Evolutionary conservation across 2,329 filamentous ascomycete genomes (phyloP), one percentile per base, ranked within the genome.

Genomic region (Apiospora hydei): DNA sequence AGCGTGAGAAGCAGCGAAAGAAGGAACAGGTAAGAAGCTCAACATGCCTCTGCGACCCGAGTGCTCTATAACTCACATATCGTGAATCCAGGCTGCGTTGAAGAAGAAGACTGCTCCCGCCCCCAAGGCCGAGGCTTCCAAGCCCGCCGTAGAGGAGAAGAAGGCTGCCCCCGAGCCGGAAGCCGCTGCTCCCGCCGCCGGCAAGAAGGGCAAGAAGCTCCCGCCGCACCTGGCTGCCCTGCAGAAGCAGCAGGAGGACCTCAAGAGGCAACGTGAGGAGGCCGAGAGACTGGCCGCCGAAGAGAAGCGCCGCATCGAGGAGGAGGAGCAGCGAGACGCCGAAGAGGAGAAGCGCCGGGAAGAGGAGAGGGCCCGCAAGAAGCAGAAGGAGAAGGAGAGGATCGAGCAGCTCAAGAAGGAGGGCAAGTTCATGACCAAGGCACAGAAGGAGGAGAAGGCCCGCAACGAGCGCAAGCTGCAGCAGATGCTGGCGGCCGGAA

Each of bases 1-100:
- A 99, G 86, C 91, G 94, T 74, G 96, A 99, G 87, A 99, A 99
- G 90, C 94, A 96, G 85, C 89, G 95, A 77, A 99, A 99, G 87
- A 99, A 95, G 90, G 96, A 99, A 84, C 93, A 98, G 90, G 94
- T 96, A 13, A 71, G 78, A 71, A 51, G 38, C 68, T n/a, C 70
- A 34, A 26, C 41, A 34, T 51, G 70, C 34, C 30, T 24, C 57
- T 64, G 57, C 34, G 41, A 2, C 18, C 30, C n/a, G 57, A n/a
- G 41, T 18, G 34, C 30, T n/a, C 46, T 41, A 14, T n/a, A 41
- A 41, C 57, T 64, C 57, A 64, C 34, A n/a, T n/a, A 49, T 16
- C 14, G 13, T 38, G 44, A 34, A 16, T 7, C 43, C 77, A 93
- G 92, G 94, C 94, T 76, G 91, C 93, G 41, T 94, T 95, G 86